phyloP scores from a whole-genome alignment of 1,284 basidiomycete genomes.

The Peniophora sp. region DNA sequence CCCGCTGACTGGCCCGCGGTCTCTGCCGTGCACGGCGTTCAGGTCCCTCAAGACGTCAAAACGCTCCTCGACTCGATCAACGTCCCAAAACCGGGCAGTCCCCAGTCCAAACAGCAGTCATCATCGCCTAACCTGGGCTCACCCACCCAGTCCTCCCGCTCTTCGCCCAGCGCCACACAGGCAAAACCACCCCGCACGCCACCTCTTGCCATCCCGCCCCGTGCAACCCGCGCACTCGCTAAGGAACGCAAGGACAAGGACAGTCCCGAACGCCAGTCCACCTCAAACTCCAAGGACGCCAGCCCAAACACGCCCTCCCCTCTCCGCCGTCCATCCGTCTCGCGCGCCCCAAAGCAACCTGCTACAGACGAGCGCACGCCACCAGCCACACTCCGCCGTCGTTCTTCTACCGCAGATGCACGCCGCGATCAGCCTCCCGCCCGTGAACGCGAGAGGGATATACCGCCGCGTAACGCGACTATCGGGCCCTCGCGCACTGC shows the following conservation, averaged over 20 bases:
- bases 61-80: slow-evolving; percentile 48
- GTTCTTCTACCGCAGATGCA: slow-evolving; percentile 16
- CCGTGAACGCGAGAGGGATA: slow-evolving; percentile 8
- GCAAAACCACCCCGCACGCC: slow-evolving; percentile 23
- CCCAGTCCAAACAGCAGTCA: slow-evolving; percentile 6
- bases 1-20: slow-evolving; percentile 77
- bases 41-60: slow-evolving; percentile 65
- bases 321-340: slow-evolving; percentile 49
- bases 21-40: slow-evolving; percentile 58
- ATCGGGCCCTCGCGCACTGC: slow-evolving; percentile 11
- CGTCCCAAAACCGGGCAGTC: slow-evolving; percentile 15
- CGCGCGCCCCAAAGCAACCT: slow-evolving; percentile 15
- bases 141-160: slow-evolving; percentile 24
- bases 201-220: slow-evolving; percentile 26
- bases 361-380: slow-evolving; percentile 11
- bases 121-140: slow-evolving; percentile 17
- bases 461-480: slow-evolving; percentile 9
- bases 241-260: slow-evolving; percentile 25
- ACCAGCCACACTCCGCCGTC: slow-evolving; percentile 19
- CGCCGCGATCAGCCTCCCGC: slow-evolving; percentile 6
- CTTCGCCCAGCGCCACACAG: slow-evolving; percentile 41
- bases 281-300: slow-evolving; percentile 7
- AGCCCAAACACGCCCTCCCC: slow-evolving; percentile 38
- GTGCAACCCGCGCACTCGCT: slow-evolving; percentile 37
- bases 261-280: too few relatives aligned